A percentile compares a stretch with the other conserved stretches of the same genome.
phyloP scores from a whole-genome alignment of 768 basidiomycete genomes.

The Psilocybe azurescens region DNA sequence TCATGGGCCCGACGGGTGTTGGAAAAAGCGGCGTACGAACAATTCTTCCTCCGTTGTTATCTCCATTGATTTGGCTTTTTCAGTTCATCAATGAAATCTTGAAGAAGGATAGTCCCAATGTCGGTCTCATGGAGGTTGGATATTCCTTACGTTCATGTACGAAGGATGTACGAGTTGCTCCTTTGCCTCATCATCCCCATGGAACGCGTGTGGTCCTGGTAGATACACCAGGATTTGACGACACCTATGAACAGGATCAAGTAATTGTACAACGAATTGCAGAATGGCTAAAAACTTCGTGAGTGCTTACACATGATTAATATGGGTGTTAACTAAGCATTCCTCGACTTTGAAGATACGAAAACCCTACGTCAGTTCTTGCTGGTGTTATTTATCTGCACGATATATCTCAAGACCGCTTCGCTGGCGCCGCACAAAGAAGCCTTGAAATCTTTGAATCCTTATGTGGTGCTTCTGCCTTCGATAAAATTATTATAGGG shows the following conservation, averaged over 20 bases:
- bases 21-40: constrained; percentile 18
- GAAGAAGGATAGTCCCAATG: neutral
- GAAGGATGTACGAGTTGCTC: neutral
- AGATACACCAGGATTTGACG: constrained; percentile 30
- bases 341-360: neutral
- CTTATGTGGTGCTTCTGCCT: constrained; percentile 9
- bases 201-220: constrained; percentile 15
- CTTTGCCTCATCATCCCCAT: neutral
- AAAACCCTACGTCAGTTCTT: neutral
- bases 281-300: constrained; percentile 22
- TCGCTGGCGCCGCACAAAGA: constrained; percentile 4
- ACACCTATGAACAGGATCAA: constrained; percentile 19
- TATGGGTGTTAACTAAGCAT: neutral
- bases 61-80: neutral
- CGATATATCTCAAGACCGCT: constrained; percentile 19
- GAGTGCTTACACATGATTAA: neutral
- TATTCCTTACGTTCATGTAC: constrained; percentile 9
- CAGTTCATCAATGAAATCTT: constrained; percentile 19
- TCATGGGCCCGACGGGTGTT: constrained; percentile 15
- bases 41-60: neutral
- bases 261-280: constrained; percentile 21
- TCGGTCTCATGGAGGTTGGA: neutral
- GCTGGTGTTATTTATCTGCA: constrained; percentile 19
- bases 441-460: constrained; percentile 12
- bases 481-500: constrained; percentile 14